Evolutionary conservation across 352 stramenopile genomes (phyloP).

Genomic region (Globisporangium canariense): DNA sequence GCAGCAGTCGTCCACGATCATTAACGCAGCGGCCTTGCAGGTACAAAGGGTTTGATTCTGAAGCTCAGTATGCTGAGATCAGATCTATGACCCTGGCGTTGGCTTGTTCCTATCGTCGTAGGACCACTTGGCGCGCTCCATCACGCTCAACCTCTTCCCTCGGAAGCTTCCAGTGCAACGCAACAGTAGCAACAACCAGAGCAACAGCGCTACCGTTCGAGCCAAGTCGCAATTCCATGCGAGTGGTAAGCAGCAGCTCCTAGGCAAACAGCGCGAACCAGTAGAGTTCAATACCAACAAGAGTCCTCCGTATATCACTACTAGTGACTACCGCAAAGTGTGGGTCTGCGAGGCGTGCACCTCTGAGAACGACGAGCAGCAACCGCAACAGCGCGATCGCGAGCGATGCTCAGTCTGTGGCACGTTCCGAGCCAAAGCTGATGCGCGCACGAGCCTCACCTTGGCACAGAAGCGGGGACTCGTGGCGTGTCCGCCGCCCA

Average conservation of each 20-base stretch:
- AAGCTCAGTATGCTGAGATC: too few relatives aligned
- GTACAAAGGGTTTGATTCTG: constrained; percentile 18
- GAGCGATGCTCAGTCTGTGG: constrained; percentile 52
- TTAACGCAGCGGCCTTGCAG: constrained; percentile 74
- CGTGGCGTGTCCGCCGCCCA: constrained; percentile 46
- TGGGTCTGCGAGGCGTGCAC: constrained; percentile 83
- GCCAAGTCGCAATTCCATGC: background rate
- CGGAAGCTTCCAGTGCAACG: constrained; percentile 1
- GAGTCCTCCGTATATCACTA: too few relatives aligned
- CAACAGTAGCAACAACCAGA: background rate
- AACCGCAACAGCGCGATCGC: constrained; percentile 19
- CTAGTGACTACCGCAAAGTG: constrained; percentile 42
- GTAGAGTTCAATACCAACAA: background rate
- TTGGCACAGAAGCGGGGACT: constrained; percentile 74
- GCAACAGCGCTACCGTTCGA: background rate
- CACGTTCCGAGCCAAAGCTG: constrained; percentile 21
- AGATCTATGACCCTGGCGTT: too few relatives aligned
- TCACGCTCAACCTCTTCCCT: constrained; percentile 40
- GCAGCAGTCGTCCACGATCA: constrained; percentile 45
- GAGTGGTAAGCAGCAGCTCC: background rate
- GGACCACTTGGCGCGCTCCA: constrained; percentile 51
- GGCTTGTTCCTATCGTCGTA: constrained; percentile 2
- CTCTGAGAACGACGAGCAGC: constrained; percentile 59
- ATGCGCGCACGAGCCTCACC: constrained; percentile 35
- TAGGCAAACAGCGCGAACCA: background rate